Evolutionary conservation across 345 rosid genomes (phyloP), one percentile per base, ranked within the genome.

Genomic region (Citrus australasica): DNA sequence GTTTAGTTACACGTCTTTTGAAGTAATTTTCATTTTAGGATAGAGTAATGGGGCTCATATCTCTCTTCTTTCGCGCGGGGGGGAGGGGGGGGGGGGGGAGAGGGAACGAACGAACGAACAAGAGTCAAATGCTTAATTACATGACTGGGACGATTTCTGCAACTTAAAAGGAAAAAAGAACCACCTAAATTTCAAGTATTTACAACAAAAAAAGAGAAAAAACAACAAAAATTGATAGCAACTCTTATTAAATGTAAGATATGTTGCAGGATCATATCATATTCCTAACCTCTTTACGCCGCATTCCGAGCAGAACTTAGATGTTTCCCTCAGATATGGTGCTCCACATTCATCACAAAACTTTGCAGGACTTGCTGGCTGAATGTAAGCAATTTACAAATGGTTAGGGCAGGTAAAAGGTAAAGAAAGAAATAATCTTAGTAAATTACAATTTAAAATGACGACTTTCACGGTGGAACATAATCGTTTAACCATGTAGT

Each of bases 221-320:
- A 46, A 11, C 11, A 42, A 42, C 42, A 40, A 3, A 46, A 46
- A 7, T 7, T 3, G 5, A 46, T 46, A 4, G 17, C 51, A 11
- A 46, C 17, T 55, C 28, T n/a, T 8, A 24, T 38, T 61, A 24
- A 10, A 24, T 8, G 58, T 11, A 53, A 14, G 35, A n/a, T 13
- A 67, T 32, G 38, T 53, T 33, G 32, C 53, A 33, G n/a, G 79
- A 76, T 33, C 53, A 46, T 56, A 33, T 86, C 86, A 92, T 4
- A 83, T 87, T 79, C 98, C 98, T 78, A 91, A 79, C 81, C 98
- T 88, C 87, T 95, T 95, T 35, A 88, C 74, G 13, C 98, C 98
- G 62, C 98, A 95, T 82, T 93, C 98, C 0, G 98, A 93, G 85
- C 98, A 95, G 87, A 91, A 95, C 79, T 95, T 93, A 35, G 98